These are phyloP conservation scores for Tolypocladium cylindrosporum DNA, from an alignment of 2,329 filamentous ascomycete species.

Conservation along the genomic window DNA sequence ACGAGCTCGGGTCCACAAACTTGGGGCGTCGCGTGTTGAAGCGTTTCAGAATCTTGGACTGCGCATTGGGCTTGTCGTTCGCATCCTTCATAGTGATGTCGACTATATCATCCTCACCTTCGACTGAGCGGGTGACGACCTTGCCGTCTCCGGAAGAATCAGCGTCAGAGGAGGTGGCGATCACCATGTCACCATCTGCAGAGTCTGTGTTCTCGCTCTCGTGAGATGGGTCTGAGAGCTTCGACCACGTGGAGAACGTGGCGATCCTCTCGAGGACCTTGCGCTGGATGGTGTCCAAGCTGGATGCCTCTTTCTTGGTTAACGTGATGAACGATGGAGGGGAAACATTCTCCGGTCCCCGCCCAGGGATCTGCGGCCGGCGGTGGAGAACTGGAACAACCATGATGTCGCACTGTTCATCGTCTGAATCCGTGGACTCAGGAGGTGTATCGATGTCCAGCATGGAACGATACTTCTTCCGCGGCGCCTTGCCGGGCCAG, in stretches of 20 bases:
- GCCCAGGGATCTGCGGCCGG: constrained; percentile 20
- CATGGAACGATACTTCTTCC: constrained; percentile 40
- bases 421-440: constrained; percentile 44
- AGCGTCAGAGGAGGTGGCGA: constrained; percentile 52
- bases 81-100: constrained; percentile 77
- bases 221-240: constrained; percentile 41
- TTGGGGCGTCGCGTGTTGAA: constrained; percentile 41
- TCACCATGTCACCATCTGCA: constrained; percentile 58
- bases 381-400: constrained; percentile 65
- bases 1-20: constrained; percentile 42
- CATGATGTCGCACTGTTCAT: constrained; percentile 53
- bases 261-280: constrained; percentile 71
- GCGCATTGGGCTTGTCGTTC: constrained; percentile 18
- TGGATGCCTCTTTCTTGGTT: constrained; percentile 57
- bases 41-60: constrained; percentile 26
- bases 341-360: constrained; percentile 19
- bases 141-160: constrained; percentile 60
- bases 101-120: constrained; percentile 84
- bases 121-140: constrained; percentile 67
- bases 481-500: constrained; percentile 44
- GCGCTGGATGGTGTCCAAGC: constrained; percentile 61
- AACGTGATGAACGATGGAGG: constrained; percentile 66
- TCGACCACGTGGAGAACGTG: constrained; percentile 62
- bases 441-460: constrained; percentile 32
- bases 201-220: constrained; percentile 38